Percentiles rank a stretch among this genome's conserved stretches.
phyloP scores from a whole-genome alignment of 164 flowering plant genomes.

The Platanus orientalis region DNA sequence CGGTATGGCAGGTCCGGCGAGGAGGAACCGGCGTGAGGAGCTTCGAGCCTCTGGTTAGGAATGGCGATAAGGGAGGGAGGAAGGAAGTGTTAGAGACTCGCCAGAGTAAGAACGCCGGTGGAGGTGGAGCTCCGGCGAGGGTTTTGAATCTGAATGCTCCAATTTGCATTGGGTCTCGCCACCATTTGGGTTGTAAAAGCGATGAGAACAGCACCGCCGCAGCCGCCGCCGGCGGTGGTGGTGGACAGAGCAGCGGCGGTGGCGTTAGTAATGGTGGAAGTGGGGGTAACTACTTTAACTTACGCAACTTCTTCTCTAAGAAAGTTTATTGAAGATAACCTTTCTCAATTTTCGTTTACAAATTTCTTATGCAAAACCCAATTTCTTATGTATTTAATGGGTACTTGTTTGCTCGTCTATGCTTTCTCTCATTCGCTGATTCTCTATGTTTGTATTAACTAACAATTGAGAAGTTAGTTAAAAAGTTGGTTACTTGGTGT shows the following conservation, averaged over 20 bases:
- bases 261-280: constrained; percentile 11
- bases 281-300: constrained; percentile 42
- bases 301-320: constrained; percentile 66
- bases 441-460: too few species aligned
- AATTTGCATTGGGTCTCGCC: constrained; percentile 55
- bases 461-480: too few species aligned
- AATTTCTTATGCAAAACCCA: too few species aligned
- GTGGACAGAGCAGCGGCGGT: constrained; percentile 3
- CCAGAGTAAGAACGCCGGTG: constrained; percentile 19
- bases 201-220: constrained; percentile 38
- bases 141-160: constrained; percentile 71
- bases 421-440: too few species aligned
- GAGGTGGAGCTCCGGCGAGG: constrained; percentile 20
- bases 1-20: constrained; percentile 83
- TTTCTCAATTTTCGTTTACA: too few species aligned
- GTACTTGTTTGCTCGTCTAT: too few species aligned
- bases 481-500: too few species aligned
- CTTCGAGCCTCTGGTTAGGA: constrained; percentile 22
- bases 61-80: constrained; percentile 21
- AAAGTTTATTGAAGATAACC: constrained; percentile 68
- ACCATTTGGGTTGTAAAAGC: constrained; percentile 52
- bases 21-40: constrained; percentile 20
- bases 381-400: too few species aligned
- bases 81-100: constrained; percentile 27
- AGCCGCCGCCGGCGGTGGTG: constrained; percentile 22